These are phyloP conservation scores for Peniophora sp. DNA, from an alignment of 1,284 basidiomycete genomes.

Conservation along the genomic window DNA sequence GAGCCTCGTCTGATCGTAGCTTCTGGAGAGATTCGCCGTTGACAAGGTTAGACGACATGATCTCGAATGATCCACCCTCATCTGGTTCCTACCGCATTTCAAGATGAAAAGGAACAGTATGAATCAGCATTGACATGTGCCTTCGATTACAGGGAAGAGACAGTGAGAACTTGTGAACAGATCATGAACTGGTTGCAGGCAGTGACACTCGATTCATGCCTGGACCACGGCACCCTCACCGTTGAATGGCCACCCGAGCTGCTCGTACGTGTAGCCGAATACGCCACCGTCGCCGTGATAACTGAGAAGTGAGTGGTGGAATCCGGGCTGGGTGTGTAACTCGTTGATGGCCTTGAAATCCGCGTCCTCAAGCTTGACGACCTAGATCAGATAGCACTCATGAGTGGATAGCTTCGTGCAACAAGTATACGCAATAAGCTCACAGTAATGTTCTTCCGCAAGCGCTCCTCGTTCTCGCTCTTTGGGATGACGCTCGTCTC, in stretches of 20 bases:
- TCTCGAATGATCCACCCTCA: too few species aligned
- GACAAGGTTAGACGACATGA: too few species aligned
- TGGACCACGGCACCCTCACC: neutral
- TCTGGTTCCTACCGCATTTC: too few species aligned
- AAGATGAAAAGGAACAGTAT: too few species aligned
- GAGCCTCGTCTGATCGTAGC: too few species aligned
- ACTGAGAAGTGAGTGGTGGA: constrained; percentile 2
- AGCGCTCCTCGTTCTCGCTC: constrained; percentile 28
- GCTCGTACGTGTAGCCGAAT: constrained; percentile 1
- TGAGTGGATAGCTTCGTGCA: neutral
- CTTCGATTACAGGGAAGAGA: too few species aligned
- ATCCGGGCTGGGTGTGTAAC: constrained; percentile 3
- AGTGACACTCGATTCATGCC: too few species aligned
- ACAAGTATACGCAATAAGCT: constrained; percentile 4
- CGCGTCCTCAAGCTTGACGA: constrained; percentile 18
- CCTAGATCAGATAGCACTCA: constrained; percentile 12
- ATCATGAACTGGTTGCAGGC: too few species aligned
- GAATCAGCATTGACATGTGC: too few species aligned
- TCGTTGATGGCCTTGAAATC: constrained; percentile 14
- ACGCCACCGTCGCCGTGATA: neutral
- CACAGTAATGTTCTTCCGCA: constrained; percentile 32
- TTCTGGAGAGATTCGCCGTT: too few species aligned
- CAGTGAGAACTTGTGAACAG: too few species aligned
- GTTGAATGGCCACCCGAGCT: neutral
- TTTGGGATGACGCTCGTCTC: constrained; percentile 28